Evolutionary conservation across 208 protist genomes (phyloP).

Genomic region (Zelonia costaricensis): DNA sequence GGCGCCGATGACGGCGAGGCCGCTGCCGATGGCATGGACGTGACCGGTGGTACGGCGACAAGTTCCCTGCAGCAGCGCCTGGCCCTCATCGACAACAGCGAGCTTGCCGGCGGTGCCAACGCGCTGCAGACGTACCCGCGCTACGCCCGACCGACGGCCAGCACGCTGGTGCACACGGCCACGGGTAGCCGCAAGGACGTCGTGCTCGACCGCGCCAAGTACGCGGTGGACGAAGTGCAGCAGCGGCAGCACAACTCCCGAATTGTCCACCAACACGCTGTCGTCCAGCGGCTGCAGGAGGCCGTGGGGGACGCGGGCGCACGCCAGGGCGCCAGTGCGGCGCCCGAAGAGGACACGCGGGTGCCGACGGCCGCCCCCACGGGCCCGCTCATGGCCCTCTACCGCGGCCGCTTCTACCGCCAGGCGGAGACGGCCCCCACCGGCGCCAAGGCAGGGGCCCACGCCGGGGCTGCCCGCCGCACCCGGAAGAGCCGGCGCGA

Average conservation of each 20-base stretch:
- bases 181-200: constrained; percentile 42
- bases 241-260: constrained; percentile 43
- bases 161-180: constrained; percentile 54
- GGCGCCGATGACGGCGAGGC: neutral
- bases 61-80: constrained; percentile 31
- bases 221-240: constrained; percentile 43
- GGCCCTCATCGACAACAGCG: constrained; percentile 55
- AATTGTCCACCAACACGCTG: constrained; percentile 59
- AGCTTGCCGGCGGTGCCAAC: constrained; percentile 45
- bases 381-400: neutral
- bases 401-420: constrained; percentile 14
- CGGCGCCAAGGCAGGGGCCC: neutral
- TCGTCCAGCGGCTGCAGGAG: constrained; percentile 35
- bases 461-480: neutral
- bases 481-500: neutral
- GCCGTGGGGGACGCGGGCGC: neutral
- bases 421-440: neutral
- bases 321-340: too few relatives aligned
- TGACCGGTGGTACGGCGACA: neutral
- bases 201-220: constrained; percentile 43
- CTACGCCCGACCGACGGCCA: constrained; percentile 66
- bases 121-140: constrained; percentile 33
- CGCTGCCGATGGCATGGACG: too few relatives aligned
- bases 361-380: neutral
- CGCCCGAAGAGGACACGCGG: neutral